A percentile compares a stretch with the other conserved stretches of the same genome.
Evolutionary conservation across 306 rosid genomes (phyloP).

Genomic region (Echinosophora koreensis): DNA sequence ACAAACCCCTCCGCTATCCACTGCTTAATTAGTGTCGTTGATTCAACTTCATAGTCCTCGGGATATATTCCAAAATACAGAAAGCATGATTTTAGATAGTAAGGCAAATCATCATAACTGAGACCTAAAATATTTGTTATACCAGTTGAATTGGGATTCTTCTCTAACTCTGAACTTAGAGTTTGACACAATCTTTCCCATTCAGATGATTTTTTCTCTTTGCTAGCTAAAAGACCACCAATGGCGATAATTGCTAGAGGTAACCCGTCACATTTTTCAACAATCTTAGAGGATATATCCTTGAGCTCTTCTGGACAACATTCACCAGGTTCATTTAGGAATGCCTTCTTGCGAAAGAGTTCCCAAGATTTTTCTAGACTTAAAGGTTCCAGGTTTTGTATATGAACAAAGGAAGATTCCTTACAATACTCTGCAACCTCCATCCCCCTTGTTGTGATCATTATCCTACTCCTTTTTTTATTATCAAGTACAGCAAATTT

Average conservation of each 20-base stretch:
- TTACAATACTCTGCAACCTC: neutral
- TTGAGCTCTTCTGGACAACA: neutral
- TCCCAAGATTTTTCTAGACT: neutral
- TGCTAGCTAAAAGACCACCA: neutral
- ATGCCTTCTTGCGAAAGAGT: constrained; percentile 26
- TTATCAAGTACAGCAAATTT: neutral
- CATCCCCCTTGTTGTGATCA: neutral
- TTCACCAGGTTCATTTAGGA: neutral
- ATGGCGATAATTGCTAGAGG: constrained; percentile 29
- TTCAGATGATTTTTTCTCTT: neutral
- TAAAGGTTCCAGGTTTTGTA: neutral
- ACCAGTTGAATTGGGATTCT: neutral
- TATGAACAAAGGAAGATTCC: neutral
- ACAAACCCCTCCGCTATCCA: constrained; percentile 41
- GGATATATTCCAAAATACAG: constrained; percentile 30
- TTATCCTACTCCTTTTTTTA: constrained; percentile 5
- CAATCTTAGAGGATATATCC: neutral
- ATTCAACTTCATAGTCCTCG: neutral
- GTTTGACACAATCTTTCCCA: constrained; percentile 4
- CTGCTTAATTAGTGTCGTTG: neutral
- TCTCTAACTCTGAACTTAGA: neutral
- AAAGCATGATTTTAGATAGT: constrained; percentile 16
- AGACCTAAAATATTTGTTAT: neutral
- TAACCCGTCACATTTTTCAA: constrained; percentile 11
- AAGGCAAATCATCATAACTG: constrained; percentile 20